These are phyloP conservation scores for Colletotrichum musicola DNA, from an alignment of 2,329 filamentous ascomycete species.

Conservation along the genomic window DNA sequence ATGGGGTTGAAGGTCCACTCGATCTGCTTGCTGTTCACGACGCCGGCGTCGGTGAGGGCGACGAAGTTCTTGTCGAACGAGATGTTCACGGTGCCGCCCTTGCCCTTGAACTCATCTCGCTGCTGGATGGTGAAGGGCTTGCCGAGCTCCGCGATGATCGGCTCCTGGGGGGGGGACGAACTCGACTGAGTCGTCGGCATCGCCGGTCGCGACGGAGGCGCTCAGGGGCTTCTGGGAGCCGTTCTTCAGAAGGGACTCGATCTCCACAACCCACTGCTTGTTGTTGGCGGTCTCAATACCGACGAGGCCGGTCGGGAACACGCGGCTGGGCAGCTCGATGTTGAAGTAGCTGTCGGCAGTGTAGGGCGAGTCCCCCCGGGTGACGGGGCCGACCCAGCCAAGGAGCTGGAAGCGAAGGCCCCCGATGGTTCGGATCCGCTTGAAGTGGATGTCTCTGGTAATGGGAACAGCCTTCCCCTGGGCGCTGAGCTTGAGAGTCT, in stretches of 20 bases:
- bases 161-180: not conserved
- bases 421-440: not conserved
- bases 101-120: not conserved
- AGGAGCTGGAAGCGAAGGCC: not conserved
- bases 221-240: not conserved
- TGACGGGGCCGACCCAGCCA: not conserved
- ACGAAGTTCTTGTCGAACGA: not conserved
- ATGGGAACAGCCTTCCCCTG: not conserved
- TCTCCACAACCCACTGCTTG: not conserved
- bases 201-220: not conserved
- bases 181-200: not conserved
- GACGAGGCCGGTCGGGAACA: not conserved
- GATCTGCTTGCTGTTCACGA: not conserved
- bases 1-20: not conserved
- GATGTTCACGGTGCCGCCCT: slow-evolving; percentile 2
- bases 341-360: not conserved
- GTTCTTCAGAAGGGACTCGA: not conserved
- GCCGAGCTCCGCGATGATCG: slow-evolving; percentile 5
- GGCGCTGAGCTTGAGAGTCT: not conserved
- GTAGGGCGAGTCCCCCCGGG: not conserved
- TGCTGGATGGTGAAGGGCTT: not conserved
- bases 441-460: not conserved
- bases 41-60: not conserved
- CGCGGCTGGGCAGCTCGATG: not conserved
- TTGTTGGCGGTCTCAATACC: not conserved